Conservation (phyloP, 1,139 yeast genomes). For the Trichomonascaceae sp. region DNA sequence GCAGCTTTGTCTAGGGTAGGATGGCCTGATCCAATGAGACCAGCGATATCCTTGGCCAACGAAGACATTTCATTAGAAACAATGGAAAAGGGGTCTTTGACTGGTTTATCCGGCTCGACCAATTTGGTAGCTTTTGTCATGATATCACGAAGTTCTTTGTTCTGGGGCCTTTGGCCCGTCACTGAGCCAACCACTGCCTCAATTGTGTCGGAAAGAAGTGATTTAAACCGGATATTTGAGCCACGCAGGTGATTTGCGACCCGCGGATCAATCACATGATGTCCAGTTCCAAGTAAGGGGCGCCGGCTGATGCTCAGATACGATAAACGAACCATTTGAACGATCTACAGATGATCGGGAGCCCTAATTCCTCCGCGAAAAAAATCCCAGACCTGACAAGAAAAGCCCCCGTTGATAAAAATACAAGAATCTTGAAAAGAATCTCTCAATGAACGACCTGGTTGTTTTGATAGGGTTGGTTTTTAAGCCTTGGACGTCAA, state of each 20-base stretch:
- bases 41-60: constrained; percentile 79
- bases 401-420: no score
- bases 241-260: no score
- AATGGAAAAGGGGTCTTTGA: constrained; percentile 77
- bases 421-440: no score
- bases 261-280: neutral
- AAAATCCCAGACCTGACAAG: no score
- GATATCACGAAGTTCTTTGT: constrained; percentile 42
- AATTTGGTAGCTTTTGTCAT: constrained; percentile 72
- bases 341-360: neutral
- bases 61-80: constrained; percentile 95
- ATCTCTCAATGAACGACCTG: neutral
- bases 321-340: neutral
- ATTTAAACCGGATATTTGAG: constrained; percentile 14
- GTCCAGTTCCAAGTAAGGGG: neutral
- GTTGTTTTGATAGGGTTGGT: neutral
- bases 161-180: constrained; percentile 4
- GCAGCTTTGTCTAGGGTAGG: constrained; percentile 88
- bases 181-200: constrained; percentile 11
- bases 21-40: constrained; percentile 84
- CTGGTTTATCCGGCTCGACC: constrained; percentile 60
- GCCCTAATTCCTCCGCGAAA: neutral
- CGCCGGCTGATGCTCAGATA: neutral
- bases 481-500: no score
- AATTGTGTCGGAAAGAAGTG: constrained; percentile 26